These are phyloP conservation scores for Chlamydomonas eustigma DNA, from an alignment of 139 green algal genomes.

Conservation along the genomic window DNA sequence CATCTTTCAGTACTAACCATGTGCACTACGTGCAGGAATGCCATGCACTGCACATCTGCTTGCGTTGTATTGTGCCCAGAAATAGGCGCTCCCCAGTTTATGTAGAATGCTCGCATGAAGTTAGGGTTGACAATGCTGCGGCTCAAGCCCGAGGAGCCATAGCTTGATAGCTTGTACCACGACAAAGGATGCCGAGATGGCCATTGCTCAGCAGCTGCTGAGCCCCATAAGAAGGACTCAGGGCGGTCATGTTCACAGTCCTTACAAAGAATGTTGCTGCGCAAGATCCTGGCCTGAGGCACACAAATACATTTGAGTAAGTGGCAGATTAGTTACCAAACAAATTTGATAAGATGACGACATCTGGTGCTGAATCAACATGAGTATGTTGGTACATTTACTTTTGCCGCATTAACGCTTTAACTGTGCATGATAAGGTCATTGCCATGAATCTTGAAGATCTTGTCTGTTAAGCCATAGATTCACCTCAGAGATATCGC, in stretches of 20 bases:
- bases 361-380: too few species aligned
- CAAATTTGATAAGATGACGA: too few species aligned
- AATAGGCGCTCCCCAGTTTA: background rate
- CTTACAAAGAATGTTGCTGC: conserved; percentile 3
- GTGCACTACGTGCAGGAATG: conserved; percentile 8
- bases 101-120: background rate
- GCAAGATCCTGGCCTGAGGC: background rate
- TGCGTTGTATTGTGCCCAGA: background rate
- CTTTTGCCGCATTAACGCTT: too few species aligned
- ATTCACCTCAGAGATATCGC: too few species aligned
- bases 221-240: conserved; percentile 11
- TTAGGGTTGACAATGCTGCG: conserved; percentile 5
- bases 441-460: too few species aligned
- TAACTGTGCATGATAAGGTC: too few species aligned
- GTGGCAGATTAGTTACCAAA: too few species aligned
- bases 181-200: background rate
- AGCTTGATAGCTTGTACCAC: conserved; percentile 10
- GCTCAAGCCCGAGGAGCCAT: background rate
- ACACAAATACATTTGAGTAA: too few species aligned
- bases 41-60: background rate
- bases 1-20: background rate
- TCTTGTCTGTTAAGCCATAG: too few species aligned
- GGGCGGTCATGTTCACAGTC: background rate
- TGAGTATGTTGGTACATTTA: too few species aligned
- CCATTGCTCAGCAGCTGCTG: background rate